Conservation (phyloP, 495 filamentous ascomycete genomes). For the Glonium stellatum region DNA sequence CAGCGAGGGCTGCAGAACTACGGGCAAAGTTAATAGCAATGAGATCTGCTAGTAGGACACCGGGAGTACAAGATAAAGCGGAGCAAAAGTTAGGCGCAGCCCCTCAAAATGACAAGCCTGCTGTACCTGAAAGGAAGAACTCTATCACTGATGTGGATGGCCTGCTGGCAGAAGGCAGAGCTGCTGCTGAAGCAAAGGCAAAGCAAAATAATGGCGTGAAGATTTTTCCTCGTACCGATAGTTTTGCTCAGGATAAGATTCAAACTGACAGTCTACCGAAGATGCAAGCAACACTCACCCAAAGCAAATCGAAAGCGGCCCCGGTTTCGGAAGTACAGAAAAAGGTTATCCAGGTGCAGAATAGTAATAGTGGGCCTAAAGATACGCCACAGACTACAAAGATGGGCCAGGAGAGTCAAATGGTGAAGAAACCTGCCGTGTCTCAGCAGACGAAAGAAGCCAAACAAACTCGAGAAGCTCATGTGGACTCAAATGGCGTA, state of each 20-base stretch:
- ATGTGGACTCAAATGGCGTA: background rate
- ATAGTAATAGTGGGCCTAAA: background rate
- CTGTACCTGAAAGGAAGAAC: background rate
- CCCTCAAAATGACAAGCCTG: background rate
- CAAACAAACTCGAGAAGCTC: background rate
- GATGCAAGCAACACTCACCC: background rate
- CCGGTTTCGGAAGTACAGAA: background rate
- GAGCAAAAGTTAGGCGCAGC: slow-evolving; percentile 3
- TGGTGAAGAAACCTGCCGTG: background rate
- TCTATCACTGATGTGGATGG: slow-evolving; percentile 1
- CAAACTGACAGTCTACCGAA: slow-evolving; percentile 1
- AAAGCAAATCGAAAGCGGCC: background rate
- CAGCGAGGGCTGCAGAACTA: slow-evolving; percentile 10
- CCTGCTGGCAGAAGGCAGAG: slow-evolving; percentile 14
- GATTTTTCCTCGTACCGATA: background rate
- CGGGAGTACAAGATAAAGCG: slow-evolving; percentile 6
- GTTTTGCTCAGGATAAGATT: background rate
- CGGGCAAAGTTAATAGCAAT: slow-evolving; percentile 22
- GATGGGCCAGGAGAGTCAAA: background rate
- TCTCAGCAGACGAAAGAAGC: background rate
- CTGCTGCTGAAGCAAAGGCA: slow-evolving; percentile 13
- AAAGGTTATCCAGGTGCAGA: background rate
- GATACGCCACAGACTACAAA: background rate
- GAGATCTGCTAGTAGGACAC: slow-evolving; percentile 1
- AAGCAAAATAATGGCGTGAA: slow-evolving; percentile 1